Conservation (phyloP, 495 filamentous ascomycete species). For the Aspergillus hancockii region DNA sequence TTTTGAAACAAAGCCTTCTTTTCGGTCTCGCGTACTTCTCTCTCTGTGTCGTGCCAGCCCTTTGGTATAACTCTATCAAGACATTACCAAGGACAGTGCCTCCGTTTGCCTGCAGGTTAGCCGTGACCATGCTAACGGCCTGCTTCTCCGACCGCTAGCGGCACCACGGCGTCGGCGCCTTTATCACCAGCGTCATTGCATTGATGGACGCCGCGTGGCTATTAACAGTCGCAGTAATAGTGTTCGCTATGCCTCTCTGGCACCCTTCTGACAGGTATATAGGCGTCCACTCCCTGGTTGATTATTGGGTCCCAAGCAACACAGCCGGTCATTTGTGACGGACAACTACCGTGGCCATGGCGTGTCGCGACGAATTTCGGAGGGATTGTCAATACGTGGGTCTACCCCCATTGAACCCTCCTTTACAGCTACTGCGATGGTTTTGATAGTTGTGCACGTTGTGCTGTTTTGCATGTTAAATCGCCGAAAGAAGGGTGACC, state of each 20-base stretch:
- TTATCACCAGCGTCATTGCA: slow-evolving; percentile 12
- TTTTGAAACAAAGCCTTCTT: slow-evolving; percentile 12
- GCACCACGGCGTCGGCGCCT: slow-evolving; percentile 10
- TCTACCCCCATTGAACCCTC: slow-evolving; percentile 17
- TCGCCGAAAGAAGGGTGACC: slow-evolving; percentile 1
- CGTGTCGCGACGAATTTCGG: slow-evolving; percentile 12
- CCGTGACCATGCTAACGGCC: slow-evolving; percentile 13
- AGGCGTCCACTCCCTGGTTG: slow-evolving; percentile 13
- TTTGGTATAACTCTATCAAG: slow-evolving; percentile 7
- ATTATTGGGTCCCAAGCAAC: slow-evolving; percentile 19
- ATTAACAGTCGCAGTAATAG: neutral
- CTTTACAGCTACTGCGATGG: slow-evolving; percentile 7
- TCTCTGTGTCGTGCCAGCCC: slow-evolving; percentile 12
- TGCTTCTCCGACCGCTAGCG: slow-evolving; percentile 15
- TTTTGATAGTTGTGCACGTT: slow-evolving; percentile 10
- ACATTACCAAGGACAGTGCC: slow-evolving; percentile 13
- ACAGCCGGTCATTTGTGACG: slow-evolving; percentile 12
- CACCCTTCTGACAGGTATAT: slow-evolving; percentile 15
- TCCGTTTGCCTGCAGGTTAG: slow-evolving; percentile 12
- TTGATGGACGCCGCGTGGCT: slow-evolving; percentile 9
- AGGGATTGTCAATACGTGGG: slow-evolving; percentile 18
- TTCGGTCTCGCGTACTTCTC: slow-evolving; percentile 19
- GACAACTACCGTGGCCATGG: slow-evolving; percentile 13
- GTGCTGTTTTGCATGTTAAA: slow-evolving; percentile 8
- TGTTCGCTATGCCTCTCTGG: slow-evolving; percentile 13